Percentiles rank a stretch among this genome's conserved stretches.
phyloP scores from a whole-genome alignment of 139 green algal genomes.

The Diplosphaera chodatii region DNA sequence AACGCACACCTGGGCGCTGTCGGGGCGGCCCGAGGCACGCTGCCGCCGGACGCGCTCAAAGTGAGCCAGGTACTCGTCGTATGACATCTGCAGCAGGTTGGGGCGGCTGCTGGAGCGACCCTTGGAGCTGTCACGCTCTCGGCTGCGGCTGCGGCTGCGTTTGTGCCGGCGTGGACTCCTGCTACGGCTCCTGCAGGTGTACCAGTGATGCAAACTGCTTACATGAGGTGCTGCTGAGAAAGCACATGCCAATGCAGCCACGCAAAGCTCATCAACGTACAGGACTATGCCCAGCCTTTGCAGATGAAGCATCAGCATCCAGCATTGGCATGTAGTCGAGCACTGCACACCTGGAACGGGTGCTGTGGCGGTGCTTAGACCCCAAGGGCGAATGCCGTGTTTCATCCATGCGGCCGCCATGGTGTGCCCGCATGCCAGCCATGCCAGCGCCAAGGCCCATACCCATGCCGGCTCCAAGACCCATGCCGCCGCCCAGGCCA shows the following conservation, averaged over 20 bases:
- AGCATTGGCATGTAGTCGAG: no score
- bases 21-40: not conserved
- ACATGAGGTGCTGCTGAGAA: no score
- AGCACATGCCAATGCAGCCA: no score
- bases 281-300: no score
- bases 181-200: slow-evolving; percentile 6
- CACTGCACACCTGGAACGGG: no score
- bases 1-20: not conserved
- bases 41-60: slow-evolving; percentile 33
- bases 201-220: no score
- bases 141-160: slow-evolving; percentile 11
- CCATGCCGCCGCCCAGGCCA: slow-evolving; percentile 7
- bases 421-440: not conserved
- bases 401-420: not conserved
- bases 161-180: not conserved
- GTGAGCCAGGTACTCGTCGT: slow-evolving; percentile 41
- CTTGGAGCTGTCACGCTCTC: not conserved
- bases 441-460: slow-evolving; percentile 1
- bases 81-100: slow-evolving; percentile 40
- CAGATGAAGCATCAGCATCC: no score
- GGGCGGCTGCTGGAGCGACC: not conserved
- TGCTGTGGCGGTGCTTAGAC: not conserved
- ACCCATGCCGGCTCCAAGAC: not conserved
- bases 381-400: not conserved
- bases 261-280: no score